Base-by-base conservation (phyloP, 169 alveolate genomes). In the Cryptosporidium bovis region DNA sequence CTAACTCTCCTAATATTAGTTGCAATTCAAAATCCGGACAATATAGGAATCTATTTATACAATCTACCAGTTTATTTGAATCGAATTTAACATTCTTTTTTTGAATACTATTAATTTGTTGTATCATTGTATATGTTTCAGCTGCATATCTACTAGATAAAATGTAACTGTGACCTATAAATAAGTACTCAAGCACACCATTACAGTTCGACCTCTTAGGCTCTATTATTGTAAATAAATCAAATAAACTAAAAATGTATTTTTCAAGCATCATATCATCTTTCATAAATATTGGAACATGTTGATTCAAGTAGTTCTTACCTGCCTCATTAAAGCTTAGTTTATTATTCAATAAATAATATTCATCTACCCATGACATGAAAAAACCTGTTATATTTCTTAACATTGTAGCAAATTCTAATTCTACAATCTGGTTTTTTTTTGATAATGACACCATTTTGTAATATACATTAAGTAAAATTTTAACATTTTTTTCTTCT, bases 1-100 rank as follows among this genome's bases (percentile, higher is more conserved):
- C 33, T 44, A 77, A 27, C 24, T 77, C 87, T 12, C 87, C 87
- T 27, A 77, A 29, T 27, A 77, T 77, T 56, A 77, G 64, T 51
- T 77, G 87, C 16, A 77, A 44, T 18, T 77, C 87, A 77, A 77
- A 77, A 40, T 77, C 87, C 4, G 87, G 87, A 40, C 87, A 77
- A 16, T 58, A 44, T 18, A 77, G 27, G 27, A 77, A 77, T 44
- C 87, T 77, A 36, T 77, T 34, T 1, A 77, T 16, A 44, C 87
- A 77, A 2, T 20, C 29, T 12, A 31, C 65, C 87, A 77, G 36
- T n/a, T 46, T 10, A 44, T 8, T 24, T n/a, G 68, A 53, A 16
- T 51, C 67, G 15, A 53, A 51, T 5, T 69, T 51, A 24, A 51
- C 31, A 33, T 5, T 53, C 20, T 53, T 20, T 29, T 77, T 40